Conservation (phyloP, 2,329 filamentous ascomycete species). For the Allantophomopsis lycopodina region DNA sequence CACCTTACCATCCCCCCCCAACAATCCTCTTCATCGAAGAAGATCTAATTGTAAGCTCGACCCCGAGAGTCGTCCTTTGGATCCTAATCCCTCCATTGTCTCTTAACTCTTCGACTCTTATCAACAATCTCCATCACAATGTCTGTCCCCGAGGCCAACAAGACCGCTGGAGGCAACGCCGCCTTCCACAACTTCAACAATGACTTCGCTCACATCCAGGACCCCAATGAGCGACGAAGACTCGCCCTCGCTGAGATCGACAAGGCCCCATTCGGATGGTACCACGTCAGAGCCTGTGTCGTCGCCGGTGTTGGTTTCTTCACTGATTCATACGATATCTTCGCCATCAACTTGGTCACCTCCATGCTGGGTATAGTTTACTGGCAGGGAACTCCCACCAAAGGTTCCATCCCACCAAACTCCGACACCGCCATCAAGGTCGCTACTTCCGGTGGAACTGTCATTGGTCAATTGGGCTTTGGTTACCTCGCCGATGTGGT, state of each 20-base stretch:
- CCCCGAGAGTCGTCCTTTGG: too few relatives aligned
- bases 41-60: too few relatives aligned
- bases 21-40: too few relatives aligned
- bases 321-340: constrained; percentile 62
- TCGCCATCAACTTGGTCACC: constrained; percentile 16
- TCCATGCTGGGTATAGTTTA: constrained; percentile 16
- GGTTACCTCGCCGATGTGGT: constrained; percentile 66
- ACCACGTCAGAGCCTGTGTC: constrained; percentile 63
- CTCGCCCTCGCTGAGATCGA: constrained; percentile 73
- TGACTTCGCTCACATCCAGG: constrained; percentile 49
- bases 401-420: constrained; percentile 45
- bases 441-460: constrained; percentile 70
- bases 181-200: constrained; percentile 71
- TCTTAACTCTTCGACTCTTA: too few relatives aligned
- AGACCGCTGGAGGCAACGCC: constrained; percentile 49
- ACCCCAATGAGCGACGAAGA: constrained; percentile 66
- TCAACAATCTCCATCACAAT: too few relatives aligned
- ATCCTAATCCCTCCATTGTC: too few relatives aligned
- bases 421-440: constrained; percentile 78
- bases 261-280: constrained; percentile 73
- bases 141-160: constrained; percentile 1
- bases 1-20: too few relatives aligned
- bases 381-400: constrained; percentile 11
- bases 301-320: constrained; percentile 83
- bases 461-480: constrained; percentile 71